phyloP scores from a whole-genome alignment of 1,284 basidiomycete species.

The Apiotrichum sp. region DNA sequence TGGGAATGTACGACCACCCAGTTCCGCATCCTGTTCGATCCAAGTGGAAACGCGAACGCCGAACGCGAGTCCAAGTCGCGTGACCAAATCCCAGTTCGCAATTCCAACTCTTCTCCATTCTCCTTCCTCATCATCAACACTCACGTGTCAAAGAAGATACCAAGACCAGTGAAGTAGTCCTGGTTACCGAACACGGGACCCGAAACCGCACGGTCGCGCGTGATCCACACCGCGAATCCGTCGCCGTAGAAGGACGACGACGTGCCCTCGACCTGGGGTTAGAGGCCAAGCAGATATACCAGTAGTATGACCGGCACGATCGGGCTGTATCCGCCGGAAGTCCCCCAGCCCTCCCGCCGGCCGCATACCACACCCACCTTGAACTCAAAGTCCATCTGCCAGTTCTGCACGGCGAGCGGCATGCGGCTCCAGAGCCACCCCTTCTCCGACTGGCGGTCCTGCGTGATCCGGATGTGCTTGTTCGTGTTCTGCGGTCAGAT shows the following conservation, averaged over 20 bases:
- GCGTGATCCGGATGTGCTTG: slow-evolving; percentile 69
- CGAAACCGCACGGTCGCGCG: slow-evolving; percentile 66
- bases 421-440: slow-evolving; percentile 96
- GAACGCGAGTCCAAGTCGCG: too few species aligned
- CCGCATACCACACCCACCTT: slow-evolving; percentile 54
- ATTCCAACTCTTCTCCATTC: too few species aligned
- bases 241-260: slow-evolving; percentile 74
- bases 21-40: too few species aligned
- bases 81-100: too few species aligned
- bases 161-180: slow-evolving; percentile 89
- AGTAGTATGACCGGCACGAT: too few species aligned
- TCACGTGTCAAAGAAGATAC: slow-evolving; percentile 87
- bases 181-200: slow-evolving; percentile 89
- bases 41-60: too few species aligned
- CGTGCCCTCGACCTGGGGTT: slow-evolving; percentile 57
- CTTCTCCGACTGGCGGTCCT: slow-evolving; percentile 55
- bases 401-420: slow-evolving; percentile 68
- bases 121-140: slow-evolving; percentile 16
- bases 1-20: too few species aligned
- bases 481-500: slow-evolving; percentile 67
- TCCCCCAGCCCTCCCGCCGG: too few species aligned
- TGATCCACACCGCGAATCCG: slow-evolving; percentile 90
- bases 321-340: too few species aligned
- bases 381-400: slow-evolving; percentile 84
- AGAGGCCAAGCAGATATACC: too few species aligned